Base-by-base conservation (phyloP, 208 protist species). In the Naegleria gruberi region DNA sequence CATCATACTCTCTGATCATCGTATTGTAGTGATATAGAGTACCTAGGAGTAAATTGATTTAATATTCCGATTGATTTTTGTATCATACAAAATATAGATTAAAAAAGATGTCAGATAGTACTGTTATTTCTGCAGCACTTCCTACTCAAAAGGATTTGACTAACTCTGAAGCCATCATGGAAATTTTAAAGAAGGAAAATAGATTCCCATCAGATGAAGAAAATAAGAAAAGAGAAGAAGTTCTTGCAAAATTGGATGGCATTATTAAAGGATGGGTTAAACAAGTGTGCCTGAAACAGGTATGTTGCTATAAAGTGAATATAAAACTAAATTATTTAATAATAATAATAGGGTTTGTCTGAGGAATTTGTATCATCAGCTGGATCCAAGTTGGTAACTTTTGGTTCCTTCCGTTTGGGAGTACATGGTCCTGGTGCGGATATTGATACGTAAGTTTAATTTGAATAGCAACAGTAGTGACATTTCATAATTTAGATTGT, bases 401-500 rank as follows among this genome's bases (percentile, higher is more conserved):
- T 98, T 47, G 98, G 98, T 23, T 99, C 98, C 6, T 99, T 99
- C 93, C 96, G 98, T n/a, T 97, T 99, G 85, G 98, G 98, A 90
- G 98, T 99, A 12, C 97, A 99, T 94, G 96, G 95, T 15, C 94
- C 94, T 0, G 97, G 96, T 30, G 97, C 95, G 45, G 98, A 99
- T 97, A 99, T 99, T 90, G 98, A 99, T 93, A 98, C 98, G 93
- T 90, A 82, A 23, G 46, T 90, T 10, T n/a, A 17, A 12, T 51
- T 37, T 37, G 17, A 30, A 65, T 40, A 30, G 2, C 26, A 86
- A 19, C 12, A 86, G 30, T 43, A 15, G 5, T 19, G 46, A 55
- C 46, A 5, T 73, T 73, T n/a, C 4, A 73, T 73, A 17, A 43
- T 5, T 73, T 30, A 88, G 44, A 5, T 41, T 97, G 8, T 94